phyloP scores from a whole-genome alignment of 2,329 filamentous ascomycete species.

The Blumeria hordei region DNA sequence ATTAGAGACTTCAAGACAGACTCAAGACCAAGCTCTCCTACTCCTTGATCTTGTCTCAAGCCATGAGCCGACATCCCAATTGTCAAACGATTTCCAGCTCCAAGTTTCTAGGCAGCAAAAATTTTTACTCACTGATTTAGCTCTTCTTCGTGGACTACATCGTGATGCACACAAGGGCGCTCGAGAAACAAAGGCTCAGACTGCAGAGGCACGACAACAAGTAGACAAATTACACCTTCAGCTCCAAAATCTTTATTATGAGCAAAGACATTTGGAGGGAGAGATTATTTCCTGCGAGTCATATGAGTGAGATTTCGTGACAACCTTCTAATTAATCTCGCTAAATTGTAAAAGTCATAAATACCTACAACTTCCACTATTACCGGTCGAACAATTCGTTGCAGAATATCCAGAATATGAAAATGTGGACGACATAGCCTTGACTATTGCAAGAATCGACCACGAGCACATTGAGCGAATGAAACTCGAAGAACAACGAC shows the following conservation, averaged over 20 bases:
- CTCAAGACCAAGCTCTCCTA: conserved; percentile 44
- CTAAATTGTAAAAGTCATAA: conserved; percentile 37
- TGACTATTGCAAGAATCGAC: conserved; percentile 79
- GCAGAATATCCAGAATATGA: conserved; percentile 48
- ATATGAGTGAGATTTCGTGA: conserved; percentile 45
- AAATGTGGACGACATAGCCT: conserved; percentile 47
- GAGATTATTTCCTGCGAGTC: conserved; percentile 81
- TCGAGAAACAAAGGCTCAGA: conserved; percentile 64
- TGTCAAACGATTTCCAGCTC: conserved; percentile 25
- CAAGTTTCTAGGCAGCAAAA: conserved; percentile 57
- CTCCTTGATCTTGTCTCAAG: conserved; percentile 39
- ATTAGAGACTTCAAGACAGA: conserved; percentile 46
- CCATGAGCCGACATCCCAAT: conserved; percentile 19
- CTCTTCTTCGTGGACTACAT: conserved; percentile 61
- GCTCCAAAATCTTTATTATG: conserved; percentile 88
- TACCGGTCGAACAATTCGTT: conserved; percentile 65
- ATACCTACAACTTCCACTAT: conserved; percentile 64
- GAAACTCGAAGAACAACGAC: conserved; percentile 60
- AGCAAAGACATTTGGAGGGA: conserved; percentile 70
- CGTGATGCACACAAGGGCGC: conserved; percentile 59
- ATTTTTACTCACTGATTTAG: conserved; percentile 51
- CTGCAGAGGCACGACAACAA: conserved; percentile 69
- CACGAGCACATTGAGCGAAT: conserved; percentile 73
- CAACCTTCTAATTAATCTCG: background rate
- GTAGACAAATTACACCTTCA: conserved; percentile 81